Percentiles rank a stretch among this genome's conserved stretches.
phyloP scores from a whole-genome alignment of 768 basidiomycete species.

The Hericium coralloides region DNA sequence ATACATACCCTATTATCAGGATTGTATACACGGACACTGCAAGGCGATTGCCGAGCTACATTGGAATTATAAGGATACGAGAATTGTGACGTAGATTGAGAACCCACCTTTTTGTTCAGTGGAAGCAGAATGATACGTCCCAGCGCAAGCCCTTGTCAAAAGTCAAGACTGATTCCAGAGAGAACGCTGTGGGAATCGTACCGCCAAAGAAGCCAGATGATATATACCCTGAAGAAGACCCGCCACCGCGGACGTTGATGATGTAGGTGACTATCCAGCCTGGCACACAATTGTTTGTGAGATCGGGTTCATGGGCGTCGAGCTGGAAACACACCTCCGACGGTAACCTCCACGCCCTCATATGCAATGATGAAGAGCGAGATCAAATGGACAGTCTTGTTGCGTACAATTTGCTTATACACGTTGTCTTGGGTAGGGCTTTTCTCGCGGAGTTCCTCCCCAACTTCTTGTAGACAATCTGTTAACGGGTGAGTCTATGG shows the following conservation, averaged over 20 bases:
- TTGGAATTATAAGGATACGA: too few species aligned
- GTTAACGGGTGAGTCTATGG: not conserved
- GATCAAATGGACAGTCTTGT: constrained; percentile 32
- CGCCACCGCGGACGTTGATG: constrained; percentile 34
- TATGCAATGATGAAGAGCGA: constrained; percentile 37
- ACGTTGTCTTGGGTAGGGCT: constrained; percentile 30
- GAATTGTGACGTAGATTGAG: not conserved
- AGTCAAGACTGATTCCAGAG: not conserved
- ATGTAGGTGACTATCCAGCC: constrained; percentile 69
- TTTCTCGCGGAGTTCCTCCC: constrained; percentile 33
- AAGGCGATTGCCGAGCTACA: constrained; percentile 9
- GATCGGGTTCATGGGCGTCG: too few species aligned
- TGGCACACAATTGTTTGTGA: not conserved
- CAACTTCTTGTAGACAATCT: constrained; percentile 49
- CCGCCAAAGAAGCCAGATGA: constrained; percentile 52
- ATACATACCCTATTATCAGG: constrained; percentile 6
- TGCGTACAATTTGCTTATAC: constrained; percentile 28
- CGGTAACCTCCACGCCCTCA: constrained; percentile 35
- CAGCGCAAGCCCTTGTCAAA: not conserved
- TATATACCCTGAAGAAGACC: constrained; percentile 43
- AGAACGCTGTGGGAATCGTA: constrained; percentile 13
- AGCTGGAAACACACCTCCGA: constrained; percentile 22
- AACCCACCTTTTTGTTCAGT: constrained; percentile 18
- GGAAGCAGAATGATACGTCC: not conserved
- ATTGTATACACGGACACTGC: constrained; percentile 1